Conservation (phyloP, 345 rosid genomes). For the Draba incana region DNA sequence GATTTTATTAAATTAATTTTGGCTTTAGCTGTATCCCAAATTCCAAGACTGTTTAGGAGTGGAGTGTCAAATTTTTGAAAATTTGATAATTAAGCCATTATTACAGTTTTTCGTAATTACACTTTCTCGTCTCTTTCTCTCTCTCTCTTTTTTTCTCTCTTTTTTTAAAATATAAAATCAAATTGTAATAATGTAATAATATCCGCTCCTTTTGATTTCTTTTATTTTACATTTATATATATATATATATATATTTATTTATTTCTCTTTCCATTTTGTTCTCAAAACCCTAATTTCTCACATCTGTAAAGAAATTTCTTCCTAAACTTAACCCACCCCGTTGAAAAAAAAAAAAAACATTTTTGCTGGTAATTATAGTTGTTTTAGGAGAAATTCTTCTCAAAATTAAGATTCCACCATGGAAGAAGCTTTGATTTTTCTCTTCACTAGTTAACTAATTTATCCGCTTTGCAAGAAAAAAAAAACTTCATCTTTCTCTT, state of each 20-base stretch:
- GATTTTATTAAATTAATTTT: constrained; percentile 20
- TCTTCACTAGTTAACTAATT: constrained; percentile 41
- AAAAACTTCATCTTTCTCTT: constrained; percentile 10
- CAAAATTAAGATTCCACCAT: constrained; percentile 33
- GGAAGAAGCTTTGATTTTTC: constrained; percentile 56
- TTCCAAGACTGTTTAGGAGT: constrained; percentile 32
- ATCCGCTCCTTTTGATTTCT: constrained; percentile 41
- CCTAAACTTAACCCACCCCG: constrained; percentile 36
- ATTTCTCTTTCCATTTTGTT: constrained; percentile 30
- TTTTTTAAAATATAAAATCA: background rate
- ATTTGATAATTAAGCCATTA: constrained; percentile 22
- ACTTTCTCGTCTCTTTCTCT: constrained; percentile 25
- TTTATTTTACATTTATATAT: constrained; percentile 45
- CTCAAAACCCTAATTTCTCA: constrained; percentile 79
- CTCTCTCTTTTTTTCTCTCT: background rate
- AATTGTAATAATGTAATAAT: constrained; percentile 32
- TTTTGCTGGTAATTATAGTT: constrained; percentile 45
- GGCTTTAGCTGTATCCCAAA: constrained; percentile 44
- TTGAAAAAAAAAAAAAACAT: constrained; percentile 21
- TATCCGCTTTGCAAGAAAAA: constrained; percentile 4
- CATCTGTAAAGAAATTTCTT: constrained; percentile 51
- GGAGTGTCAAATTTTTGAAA: constrained; percentile 14
- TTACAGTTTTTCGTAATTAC: constrained; percentile 9
- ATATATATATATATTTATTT: constrained; percentile 48
- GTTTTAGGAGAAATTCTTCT: constrained; percentile 36